Evolutionary conservation across 2,329 filamentous ascomycete genomes (phyloP).

Genomic region (Aspergillus neoniger): DNA sequence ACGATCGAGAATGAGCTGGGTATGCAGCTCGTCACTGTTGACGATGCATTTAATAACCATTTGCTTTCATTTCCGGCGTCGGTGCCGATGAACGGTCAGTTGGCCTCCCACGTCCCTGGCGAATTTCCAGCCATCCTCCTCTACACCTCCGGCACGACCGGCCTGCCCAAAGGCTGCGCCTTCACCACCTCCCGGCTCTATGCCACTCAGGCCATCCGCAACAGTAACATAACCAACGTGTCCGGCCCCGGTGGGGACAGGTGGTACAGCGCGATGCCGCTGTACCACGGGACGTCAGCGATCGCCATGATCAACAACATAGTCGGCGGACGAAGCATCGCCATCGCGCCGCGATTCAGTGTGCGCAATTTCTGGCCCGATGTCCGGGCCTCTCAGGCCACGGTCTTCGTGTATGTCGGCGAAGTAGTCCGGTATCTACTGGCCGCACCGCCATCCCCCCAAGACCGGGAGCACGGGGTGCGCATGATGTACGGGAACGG

Average conservation of each 20-base stretch:
- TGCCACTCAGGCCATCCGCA: slow-evolving; percentile 38
- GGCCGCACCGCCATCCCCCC: slow-evolving; percentile 57
- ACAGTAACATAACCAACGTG: slow-evolving; percentile 31
- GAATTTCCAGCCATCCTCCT: slow-evolving; percentile 63
- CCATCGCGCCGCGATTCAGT: slow-evolving; percentile 58
- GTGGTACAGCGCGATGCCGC: slow-evolving; percentile 76
- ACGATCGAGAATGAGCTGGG: slow-evolving; percentile 58
- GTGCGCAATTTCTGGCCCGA: slow-evolving; percentile 72
- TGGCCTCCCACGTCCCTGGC: slow-evolving; percentile 48
- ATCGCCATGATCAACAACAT: slow-evolving; percentile 61
- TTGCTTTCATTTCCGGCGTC: slow-evolving; percentile 52
- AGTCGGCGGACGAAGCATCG: slow-evolving; percentile 49
- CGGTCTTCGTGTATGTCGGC: slow-evolving; percentile 75
- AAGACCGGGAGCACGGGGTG: slow-evolving; percentile 49
- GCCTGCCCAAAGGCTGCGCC: slow-evolving; percentile 69
- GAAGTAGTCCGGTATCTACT: slow-evolving; percentile 75
- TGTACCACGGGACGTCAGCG: slow-evolving; percentile 75
- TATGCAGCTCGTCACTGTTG: slow-evolving; percentile 59
- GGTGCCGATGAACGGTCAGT: slow-evolving; percentile 52
- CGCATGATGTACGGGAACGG: slow-evolving; percentile 53
- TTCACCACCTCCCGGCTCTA: slow-evolving; percentile 58
- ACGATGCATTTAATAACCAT: slow-evolving; percentile 46
- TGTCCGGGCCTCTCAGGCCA: slow-evolving; percentile 66
- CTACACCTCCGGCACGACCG: slow-evolving; percentile 77
- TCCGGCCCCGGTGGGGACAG: slow-evolving; percentile 51